Evolutionary conservation across 2,329 filamentous ascomycete genomes (phyloP), one percentile per base, ranked within the genome.

Genomic region (Trichoderma sp.): DNA sequence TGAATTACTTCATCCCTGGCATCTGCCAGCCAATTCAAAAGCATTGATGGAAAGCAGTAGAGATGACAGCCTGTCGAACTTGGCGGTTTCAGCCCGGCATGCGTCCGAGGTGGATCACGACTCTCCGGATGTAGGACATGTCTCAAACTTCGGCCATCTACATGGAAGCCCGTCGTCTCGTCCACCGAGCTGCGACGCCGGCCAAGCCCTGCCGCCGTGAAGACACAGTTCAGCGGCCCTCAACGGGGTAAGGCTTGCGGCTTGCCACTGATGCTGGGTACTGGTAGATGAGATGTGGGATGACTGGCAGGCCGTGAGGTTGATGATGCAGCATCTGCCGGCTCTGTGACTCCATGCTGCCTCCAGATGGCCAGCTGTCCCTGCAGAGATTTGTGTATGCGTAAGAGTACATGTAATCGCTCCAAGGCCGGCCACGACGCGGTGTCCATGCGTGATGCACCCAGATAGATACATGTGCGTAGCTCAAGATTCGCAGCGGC

Each of bases 101-200:
- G 54, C 34, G 24, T 30, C 58, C 34, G 51, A 39, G 51, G 64
- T 59, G 68, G 56, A 34, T 43, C 63, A 69, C 56, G 58, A 54
- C 68, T 59, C 63, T 59, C 63, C 63, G 55, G 51, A 39, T 30
- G 68, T 69, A 52, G 68, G 59, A 70, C 66, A 67, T 68, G 66
- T 65, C 68, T 70, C 69, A 70, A 49, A 26, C 51, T 30, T 68
- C 69, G 69, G 69, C 34, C 59, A 11, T 59, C 30, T 51, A 70
- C 69, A 68, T 60, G 11, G 61, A 58, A 58, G 7, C 26, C 52
- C 52, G 54, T 43, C 63, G 16, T 34, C 68, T 59, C 52, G 52
- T 39, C 63, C 28, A 49, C 49, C 34, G 14, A 21, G 24, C 7
- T 26, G 37, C 61, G 58, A n/a, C 52, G 49, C n/a, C 28, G 60